Base-by-base conservation (phyloP, 2,329 filamentous ascomycete genomes). In the Rutstroemia sp. region DNA sequence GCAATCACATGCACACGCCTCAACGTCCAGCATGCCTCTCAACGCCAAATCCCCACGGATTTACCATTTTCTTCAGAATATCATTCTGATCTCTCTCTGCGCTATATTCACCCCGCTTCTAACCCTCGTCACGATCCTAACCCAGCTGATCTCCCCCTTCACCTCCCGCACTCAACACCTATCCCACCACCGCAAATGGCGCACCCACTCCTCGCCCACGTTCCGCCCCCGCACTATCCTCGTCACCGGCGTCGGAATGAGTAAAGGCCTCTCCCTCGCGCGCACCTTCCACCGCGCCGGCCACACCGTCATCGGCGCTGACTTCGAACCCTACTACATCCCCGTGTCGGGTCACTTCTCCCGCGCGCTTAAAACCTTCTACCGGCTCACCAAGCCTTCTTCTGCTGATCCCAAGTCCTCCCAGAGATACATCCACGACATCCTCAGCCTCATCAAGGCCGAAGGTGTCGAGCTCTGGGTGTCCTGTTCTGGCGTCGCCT, bases 391-490 rank as follows among this genome's bases (percentile, higher is more conserved):
- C 12, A 51, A 55, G 16, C 25, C 53, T 4, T 44, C 40, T 44
- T 44, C 17, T 10, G 72, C 67, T 34, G 72, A 66, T 60, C 49
- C 55, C 4, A 52, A 57, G 12, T 36, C 47, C 1, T 34, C 73
- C 5, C 72, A 75, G 17, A 69, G 70, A 1, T 89, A 91, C 63
- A 74, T 80, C 14, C 70, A 76, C 14, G 72, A 73, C 0, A 68
- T 91, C 3, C 67, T 87, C 1, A 70, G 80, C 8, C 76, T 90
- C 25, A 75, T 89, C 42, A 67, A 75, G 5, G 68, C 71, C 0
- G 85, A 91, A 60, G 73, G 76, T 0, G 77, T 88, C 4, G 80
- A 89, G 56, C 70, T 91, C 3, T 92, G 87, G 87, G 80, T 91
- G 3, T 84, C 82, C 19, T 89, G 86, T 0, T 55, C 53, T 1